Evolutionary conservation across 805 yeast species (phyloP).

Genomic region (Yarrowia keelungensis): DNA sequence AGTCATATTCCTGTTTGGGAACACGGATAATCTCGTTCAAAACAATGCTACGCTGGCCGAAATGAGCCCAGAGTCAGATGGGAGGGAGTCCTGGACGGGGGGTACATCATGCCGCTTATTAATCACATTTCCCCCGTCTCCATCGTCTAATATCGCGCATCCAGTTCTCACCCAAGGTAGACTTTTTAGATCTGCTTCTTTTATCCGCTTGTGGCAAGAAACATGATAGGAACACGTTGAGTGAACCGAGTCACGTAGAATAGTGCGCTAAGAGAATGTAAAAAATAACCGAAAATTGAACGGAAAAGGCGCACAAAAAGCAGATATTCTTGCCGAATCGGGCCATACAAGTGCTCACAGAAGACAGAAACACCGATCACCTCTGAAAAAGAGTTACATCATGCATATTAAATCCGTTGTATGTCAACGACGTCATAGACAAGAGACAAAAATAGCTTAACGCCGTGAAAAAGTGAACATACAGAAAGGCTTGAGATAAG

Average conservation of each 20-base stretch:
- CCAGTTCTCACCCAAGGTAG: neutral
- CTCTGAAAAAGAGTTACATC: neutral
- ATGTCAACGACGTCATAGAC: neutral
- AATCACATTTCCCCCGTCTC: neutral
- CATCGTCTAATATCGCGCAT: neutral
- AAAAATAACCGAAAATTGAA: too few species aligned
- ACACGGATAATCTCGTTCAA: too few species aligned
- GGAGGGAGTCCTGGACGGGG: neutral
- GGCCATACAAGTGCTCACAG: too few species aligned
- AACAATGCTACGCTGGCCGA: neutral
- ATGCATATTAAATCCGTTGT: slow-evolving; percentile 7
- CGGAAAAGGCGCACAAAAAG: too few species aligned
- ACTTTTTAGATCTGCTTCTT: neutral
- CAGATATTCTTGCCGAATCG: too few species aligned
- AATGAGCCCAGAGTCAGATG: neutral
- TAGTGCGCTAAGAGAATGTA: too few species aligned
- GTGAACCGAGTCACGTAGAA: neutral
- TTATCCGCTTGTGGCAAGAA: slow-evolving; percentile 10
- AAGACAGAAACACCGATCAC: too few species aligned
- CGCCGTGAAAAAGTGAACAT: neutral
- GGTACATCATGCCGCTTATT: neutral
- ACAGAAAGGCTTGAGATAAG: neutral
- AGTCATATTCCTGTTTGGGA: slow-evolving; percentile 9
- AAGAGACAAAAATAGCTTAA: neutral
- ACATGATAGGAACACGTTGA: neutral